Conservation (phyloP, 2,329 filamentous ascomycete species). For the Trichoderma sp. region DNA sequence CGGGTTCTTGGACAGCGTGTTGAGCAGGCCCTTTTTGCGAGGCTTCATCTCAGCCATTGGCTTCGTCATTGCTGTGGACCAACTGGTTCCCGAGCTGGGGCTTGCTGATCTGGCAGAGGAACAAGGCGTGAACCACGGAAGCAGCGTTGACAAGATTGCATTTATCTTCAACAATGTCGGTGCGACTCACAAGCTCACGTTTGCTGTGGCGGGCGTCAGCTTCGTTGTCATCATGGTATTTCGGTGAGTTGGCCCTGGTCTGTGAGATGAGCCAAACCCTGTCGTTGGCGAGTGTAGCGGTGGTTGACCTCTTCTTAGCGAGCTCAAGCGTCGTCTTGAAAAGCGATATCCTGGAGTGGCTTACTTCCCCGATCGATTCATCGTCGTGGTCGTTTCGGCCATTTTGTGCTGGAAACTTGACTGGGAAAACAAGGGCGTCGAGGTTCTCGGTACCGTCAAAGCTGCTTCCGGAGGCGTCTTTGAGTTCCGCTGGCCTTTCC, state of each 20-base stretch:
- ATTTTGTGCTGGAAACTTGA: slow-evolving; percentile 73
- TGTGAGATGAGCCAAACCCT: not conserved
- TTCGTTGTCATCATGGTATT: slow-evolving; percentile 91
- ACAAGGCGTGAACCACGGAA: slow-evolving; percentile 73
- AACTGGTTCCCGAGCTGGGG: slow-evolving; percentile 88
- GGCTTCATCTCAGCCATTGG: slow-evolving; percentile 98
- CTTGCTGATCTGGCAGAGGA: slow-evolving; percentile 67
- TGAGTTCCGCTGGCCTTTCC: slow-evolving; percentile 84
- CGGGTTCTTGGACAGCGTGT: slow-evolving; percentile 90
- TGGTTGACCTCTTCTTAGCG: slow-evolving; percentile 50
- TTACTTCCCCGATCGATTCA: slow-evolving; percentile 87
- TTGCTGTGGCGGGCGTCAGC: slow-evolving; percentile 73
- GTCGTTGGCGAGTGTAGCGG: slow-evolving; percentile 19
- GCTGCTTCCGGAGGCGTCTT: slow-evolving; percentile 72
- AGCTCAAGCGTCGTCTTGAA: slow-evolving; percentile 79
- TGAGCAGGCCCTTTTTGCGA: slow-evolving; percentile 87
- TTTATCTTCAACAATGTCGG: slow-evolving; percentile 73
- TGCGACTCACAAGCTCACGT: slow-evolving; percentile 73
- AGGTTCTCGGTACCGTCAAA: slow-evolving; percentile 80
- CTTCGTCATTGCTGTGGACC: slow-evolving; percentile 93
- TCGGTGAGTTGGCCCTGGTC: slow-evolving; percentile 55
- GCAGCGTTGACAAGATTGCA: slow-evolving; percentile 79
- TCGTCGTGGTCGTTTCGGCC: slow-evolving; percentile 84
- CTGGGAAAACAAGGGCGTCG: slow-evolving; percentile 80
- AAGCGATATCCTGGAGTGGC: slow-evolving; percentile 78